Evolutionary conservation across 2,329 filamentous ascomycete genomes (phyloP), one percentile per base, ranked within the genome.

Genomic region (Botrytis paeoniae): DNA sequence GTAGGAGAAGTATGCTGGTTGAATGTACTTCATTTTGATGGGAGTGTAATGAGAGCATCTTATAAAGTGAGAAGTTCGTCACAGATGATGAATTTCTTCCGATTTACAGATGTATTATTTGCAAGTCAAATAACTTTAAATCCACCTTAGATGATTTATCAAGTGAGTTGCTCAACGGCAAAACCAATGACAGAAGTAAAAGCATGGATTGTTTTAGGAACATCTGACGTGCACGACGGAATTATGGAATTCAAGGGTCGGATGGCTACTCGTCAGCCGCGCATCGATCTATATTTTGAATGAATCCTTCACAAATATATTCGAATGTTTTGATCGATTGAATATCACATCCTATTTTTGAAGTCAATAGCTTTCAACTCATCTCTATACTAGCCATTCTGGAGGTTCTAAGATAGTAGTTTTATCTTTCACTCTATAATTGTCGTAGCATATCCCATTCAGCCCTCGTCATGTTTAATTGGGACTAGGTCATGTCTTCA

Each of bases 131-230:
- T 3, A 29, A 16, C 3, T 18, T 8, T 29, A 54, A 18, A 29
- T 54, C 0, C n/a, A 18, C 51, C 18, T 0, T 18, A 4, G n/a
- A 54, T 18, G 51, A 54, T 16, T 29, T 4, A 8, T 29, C 51
- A 18, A 1, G 1, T 29, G n/a, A 29, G 14, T 1, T 29, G 5
- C 8, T 29, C 0, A 5, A 14, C 14, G 25, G 3, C 5, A 54
- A 29, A 7, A 6, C 51, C 51, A 18, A 54, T 29, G n/a, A 54
- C 12, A 29, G 51, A 29, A 54, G 51, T 29, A 6, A 29, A 14
- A 18, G 10, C 48, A 8, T 29, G 14, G 14, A 25, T 54, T 54
- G 14, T 29, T 54, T 7, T 6, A 54, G 3, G 51, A 51, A 7
- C 0, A 3, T 29, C 14, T 29, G n/a, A 14, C 51, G 25, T 18